phyloP scores from a whole-genome alignment of 75 land plant species.

The Larix kaempferi region DNA sequence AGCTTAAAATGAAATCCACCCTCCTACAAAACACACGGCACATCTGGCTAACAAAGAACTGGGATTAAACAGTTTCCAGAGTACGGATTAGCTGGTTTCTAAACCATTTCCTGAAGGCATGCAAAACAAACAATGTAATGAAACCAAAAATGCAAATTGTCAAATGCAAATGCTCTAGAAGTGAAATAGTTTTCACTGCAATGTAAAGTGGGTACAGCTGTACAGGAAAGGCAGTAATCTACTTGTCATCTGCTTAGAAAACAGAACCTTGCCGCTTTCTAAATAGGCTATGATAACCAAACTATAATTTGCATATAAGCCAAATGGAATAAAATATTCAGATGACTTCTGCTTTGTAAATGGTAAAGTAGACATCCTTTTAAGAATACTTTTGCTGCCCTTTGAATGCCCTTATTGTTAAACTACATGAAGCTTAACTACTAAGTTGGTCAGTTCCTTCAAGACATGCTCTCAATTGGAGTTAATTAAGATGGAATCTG shows the following conservation, averaged over 20 bases:
- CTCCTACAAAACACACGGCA: background rate
- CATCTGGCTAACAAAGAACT: background rate
- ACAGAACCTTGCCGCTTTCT: background rate
- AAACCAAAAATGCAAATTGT: background rate
- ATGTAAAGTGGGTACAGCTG: background rate
- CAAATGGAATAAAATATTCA: background rate
- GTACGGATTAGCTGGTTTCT: background rate
- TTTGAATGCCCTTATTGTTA: background rate
- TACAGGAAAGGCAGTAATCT: background rate
- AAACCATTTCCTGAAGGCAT: background rate
- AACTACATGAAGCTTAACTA: background rate
- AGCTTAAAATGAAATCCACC: background rate
- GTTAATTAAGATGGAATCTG: background rate
- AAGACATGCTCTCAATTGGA: background rate
- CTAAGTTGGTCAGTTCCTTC: constrained; percentile 1
- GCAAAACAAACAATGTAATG: too few relatives aligned
- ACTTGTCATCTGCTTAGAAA: background rate
- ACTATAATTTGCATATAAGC: background rate
- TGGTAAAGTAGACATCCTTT: background rate
- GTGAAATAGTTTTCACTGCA: background rate
- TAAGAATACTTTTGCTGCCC: background rate
- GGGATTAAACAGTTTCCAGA: background rate
- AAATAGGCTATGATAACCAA: background rate
- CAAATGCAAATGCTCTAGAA: background rate
- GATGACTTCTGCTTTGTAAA: background rate